A percentile compares a stretch with the other conserved stretches of the same genome.
These are phyloP conservation scores for Ophiocordyceps camponoti-floridani DNA, from an alignment of 2,329 filamentous ascomycete species.

Conservation along the genomic window DNA sequence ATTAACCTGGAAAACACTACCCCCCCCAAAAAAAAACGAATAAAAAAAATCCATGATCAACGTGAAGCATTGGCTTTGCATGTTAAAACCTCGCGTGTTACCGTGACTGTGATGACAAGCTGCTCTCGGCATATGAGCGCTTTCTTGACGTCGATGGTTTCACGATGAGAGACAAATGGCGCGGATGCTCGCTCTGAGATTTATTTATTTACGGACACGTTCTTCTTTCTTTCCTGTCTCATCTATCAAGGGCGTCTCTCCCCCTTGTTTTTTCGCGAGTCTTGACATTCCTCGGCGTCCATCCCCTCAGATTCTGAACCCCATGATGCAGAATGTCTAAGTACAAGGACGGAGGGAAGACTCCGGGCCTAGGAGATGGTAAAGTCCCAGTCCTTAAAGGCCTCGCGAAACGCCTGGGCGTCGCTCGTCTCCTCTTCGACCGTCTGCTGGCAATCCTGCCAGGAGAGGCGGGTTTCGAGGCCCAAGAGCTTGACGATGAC, in stretches of 20 bases:
- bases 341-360: background rate
- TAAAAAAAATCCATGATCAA: background rate
- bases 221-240: background rate
- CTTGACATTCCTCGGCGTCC: background rate
- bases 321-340: background rate
- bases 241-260: background rate
- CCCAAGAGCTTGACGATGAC: slow-evolving; percentile 78
- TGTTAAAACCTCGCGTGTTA: background rate
- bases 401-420: slow-evolving; percentile 59
- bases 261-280: background rate
- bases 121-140: background rate
- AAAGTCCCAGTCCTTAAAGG: slow-evolving; percentile 80
- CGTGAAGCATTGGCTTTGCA: background rate
- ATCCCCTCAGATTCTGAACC: too few species aligned
- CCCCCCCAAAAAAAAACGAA: background rate
- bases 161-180: background rate
- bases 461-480: slow-evolving; percentile 61
- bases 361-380: slow-evolving; percentile 21
- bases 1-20: background rate
- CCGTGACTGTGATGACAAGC: background rate
- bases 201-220: background rate
- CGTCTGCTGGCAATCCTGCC: slow-evolving; percentile 69
- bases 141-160: background rate
- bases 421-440: slow-evolving; percentile 64
- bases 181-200: background rate